Conservation (phyloP, 176 grass and related monocot species). For the Raddia distichophylla region DNA sequence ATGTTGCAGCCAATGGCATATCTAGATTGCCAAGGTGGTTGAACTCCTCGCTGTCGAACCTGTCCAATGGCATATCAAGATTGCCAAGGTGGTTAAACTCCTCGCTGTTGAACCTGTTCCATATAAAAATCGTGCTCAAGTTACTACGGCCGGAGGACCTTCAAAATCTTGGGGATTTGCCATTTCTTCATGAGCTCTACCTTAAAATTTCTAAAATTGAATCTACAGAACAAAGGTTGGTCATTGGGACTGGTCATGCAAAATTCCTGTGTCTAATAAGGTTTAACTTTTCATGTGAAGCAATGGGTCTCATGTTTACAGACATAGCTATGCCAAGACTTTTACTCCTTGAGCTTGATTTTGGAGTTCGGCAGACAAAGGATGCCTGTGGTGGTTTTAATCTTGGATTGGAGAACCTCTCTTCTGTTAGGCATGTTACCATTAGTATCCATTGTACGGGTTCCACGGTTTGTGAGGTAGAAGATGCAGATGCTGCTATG, state of each 20-base stretch:
- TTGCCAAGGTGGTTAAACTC: conserved; percentile 35
- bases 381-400: background rate
- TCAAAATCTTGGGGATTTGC: background rate
- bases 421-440: background rate
- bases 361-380: background rate
- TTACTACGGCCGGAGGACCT: background rate
- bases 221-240: conserved; percentile 9
- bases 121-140: background rate
- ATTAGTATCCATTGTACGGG: background rate
- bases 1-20: background rate
- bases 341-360: background rate
- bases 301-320: conserved; percentile 8
- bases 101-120: background rate
- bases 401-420: conserved; percentile 29
- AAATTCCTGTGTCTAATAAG: background rate
- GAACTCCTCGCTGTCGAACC: background rate
- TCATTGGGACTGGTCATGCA: background rate
- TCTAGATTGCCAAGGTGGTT: conserved; percentile 35
- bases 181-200: background rate
- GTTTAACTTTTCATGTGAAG: background rate
- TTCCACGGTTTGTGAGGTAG: background rate
- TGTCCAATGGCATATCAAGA: background rate
- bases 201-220: background rate
- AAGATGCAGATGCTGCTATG: background rate
- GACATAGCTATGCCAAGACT: conserved; percentile 28